A percentile compares a stretch with the other conserved stretches of the same genome.
phyloP scores from a whole-genome alignment of 257 asterid genomes.

The Parsonsia alboflavescens region DNA sequence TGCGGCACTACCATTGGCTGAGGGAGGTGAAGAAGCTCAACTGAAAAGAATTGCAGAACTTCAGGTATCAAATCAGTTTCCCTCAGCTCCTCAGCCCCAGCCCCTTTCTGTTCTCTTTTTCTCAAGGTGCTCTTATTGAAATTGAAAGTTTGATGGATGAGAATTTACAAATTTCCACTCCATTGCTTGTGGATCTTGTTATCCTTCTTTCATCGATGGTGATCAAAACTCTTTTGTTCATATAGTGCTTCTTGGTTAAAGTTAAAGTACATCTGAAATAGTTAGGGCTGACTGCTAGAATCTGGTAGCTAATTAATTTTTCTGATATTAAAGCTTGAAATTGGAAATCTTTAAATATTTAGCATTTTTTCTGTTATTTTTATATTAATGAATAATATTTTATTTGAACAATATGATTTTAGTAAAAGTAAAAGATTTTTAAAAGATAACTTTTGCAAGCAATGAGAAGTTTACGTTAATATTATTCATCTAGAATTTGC shows the following conservation, averaged over 20 bases:
- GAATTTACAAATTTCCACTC: neutral
- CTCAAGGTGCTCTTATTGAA: neutral
- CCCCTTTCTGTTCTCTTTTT: neutral
- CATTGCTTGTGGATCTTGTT: neutral
- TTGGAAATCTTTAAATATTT: neutral
- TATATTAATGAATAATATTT: too few species aligned
- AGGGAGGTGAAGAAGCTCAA: slow-evolving; percentile 94
- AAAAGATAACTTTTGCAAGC: neutral
- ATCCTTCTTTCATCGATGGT: neutral
- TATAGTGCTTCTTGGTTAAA: neutral
- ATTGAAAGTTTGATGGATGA: slow-evolving; percentile 1
- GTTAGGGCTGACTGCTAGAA: too few species aligned
- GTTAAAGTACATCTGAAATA: neutral
- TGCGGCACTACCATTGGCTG: slow-evolving; percentile 81
- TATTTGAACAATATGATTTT: neutral
- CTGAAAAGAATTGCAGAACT: slow-evolving; percentile 73
- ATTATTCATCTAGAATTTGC: too few species aligned
- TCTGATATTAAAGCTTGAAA: neutral
- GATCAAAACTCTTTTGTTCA: neutral
- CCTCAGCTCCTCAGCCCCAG: neutral
- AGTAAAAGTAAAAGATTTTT: neutral
- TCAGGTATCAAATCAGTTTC: slow-evolving; percentile 41
- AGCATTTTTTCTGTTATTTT: too few species aligned
- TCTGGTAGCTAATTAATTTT: too few species aligned
- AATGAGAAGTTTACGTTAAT: too few species aligned